Conservation (phyloP, 2,329 filamentous ascomycete genomes). For the Epichloe gansuensis region DNA sequence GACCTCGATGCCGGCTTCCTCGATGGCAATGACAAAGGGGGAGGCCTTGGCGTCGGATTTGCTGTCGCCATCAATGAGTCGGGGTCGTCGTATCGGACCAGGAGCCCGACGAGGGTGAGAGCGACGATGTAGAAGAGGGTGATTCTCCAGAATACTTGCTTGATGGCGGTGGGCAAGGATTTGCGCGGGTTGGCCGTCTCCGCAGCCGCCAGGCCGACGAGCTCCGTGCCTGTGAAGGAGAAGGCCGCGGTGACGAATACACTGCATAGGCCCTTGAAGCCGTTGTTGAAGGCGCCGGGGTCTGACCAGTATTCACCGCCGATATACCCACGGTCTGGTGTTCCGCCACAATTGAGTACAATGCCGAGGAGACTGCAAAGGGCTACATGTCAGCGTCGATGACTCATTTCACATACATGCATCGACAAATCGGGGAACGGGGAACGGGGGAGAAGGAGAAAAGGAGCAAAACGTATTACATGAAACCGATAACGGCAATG, state of each 20-base stretch:
- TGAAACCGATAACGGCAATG: constrained; percentile 74
- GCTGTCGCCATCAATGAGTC: constrained; percentile 44
- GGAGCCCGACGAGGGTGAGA: constrained; percentile 65
- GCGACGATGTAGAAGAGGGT: constrained; percentile 81
- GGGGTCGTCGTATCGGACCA: constrained; percentile 63
- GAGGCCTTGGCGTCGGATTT: constrained; percentile 62
- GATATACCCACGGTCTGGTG: constrained; percentile 61
- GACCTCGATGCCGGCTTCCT: constrained; percentile 67
- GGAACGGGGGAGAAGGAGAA: background rate
- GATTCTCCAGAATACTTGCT: constrained; percentile 94
- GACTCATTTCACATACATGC: too few species aligned
- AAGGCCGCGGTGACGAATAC: constrained; percentile 70
- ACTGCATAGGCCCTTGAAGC: constrained; percentile 71
- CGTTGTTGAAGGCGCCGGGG: constrained; percentile 76
- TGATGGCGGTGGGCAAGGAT: constrained; percentile 73
- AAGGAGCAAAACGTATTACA: constrained; percentile 41
- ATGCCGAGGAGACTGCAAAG: constrained; percentile 66
- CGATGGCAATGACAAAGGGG: constrained; percentile 87
- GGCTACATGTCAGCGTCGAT: background rate
- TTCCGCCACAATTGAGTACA: constrained; percentile 74
- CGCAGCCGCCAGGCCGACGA: constrained; percentile 65
- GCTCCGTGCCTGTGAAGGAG: constrained; percentile 63
- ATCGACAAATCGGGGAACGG: background rate
- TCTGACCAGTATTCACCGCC: constrained; percentile 65
- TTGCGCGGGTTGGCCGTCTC: constrained; percentile 72